Conservation (phyloP, 2,329 filamentous ascomycete genomes). For the Beauveria bassiana region DNA sequence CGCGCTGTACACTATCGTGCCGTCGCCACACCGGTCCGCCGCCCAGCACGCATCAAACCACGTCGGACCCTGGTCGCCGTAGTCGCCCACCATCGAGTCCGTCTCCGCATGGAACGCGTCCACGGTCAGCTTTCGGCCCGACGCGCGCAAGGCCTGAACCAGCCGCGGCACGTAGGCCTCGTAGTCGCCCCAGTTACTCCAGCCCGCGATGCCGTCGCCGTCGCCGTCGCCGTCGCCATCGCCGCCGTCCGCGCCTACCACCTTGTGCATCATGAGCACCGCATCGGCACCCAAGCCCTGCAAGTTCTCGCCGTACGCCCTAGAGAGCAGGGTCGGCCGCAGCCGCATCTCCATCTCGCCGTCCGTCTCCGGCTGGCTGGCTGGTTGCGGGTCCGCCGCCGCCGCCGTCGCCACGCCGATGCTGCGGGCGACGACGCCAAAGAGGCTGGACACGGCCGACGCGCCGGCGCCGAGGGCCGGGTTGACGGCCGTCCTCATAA, state of each 20-base stretch:
- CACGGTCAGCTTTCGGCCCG: conserved; percentile 16
- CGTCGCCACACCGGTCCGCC: conserved; percentile 2
- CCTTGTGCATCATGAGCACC: conserved; percentile 21
- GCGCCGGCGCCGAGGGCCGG: conserved; percentile 14
- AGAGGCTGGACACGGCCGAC: conserved; percentile 5
- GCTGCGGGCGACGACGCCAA: background rate
- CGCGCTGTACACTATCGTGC: conserved; percentile 18
- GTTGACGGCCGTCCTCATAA: conserved; percentile 16
- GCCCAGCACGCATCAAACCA: conserved; percentile 25
- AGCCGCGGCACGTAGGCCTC: conserved; percentile 21
- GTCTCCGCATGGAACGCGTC: conserved; percentile 22
- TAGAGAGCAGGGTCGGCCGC: conserved; percentile 13
- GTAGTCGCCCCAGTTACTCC: conserved; percentile 25
- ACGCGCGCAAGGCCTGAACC: conserved; percentile 14
- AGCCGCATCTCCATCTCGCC: conserved; percentile 17
- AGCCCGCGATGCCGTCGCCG: conserved; percentile 11
- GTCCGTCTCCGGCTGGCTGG: background rate
- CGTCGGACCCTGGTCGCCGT: conserved; percentile 17
- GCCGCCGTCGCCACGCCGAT: background rate
- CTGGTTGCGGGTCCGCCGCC: background rate
- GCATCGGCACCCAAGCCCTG: conserved; percentile 21
- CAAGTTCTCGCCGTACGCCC: conserved; percentile 17
- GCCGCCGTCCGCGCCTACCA: background rate
- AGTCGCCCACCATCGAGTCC: conserved; percentile 23
- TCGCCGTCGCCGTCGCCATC: background rate